These are phyloP conservation scores for Eucalyptus brandiana DNA, from an alignment of 345 rosid species.

Conservation along the genomic window DNA sequence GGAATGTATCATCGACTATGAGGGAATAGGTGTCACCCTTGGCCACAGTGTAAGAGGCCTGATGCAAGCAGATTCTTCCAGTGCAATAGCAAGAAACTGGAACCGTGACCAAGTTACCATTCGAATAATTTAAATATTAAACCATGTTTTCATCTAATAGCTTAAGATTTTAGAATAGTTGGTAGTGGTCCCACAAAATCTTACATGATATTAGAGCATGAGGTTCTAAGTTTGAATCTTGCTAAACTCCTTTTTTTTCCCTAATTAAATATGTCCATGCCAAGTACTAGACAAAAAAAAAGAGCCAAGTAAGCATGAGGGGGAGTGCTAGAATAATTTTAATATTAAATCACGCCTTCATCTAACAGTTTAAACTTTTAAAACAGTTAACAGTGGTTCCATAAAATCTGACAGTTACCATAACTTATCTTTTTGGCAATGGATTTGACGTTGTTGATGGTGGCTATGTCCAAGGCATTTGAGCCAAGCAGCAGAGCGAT, in stretches of 20 bases:
- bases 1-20: not conserved
- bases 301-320: too few relatives aligned
- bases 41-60: not conserved
- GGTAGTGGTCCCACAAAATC: too few relatives aligned
- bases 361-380: too few relatives aligned
- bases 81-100: conserved; percentile 16
- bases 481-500: conserved; percentile 9
- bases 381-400: rapidly evolving
- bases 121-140: too few relatives aligned
- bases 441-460: not conserved
- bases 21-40: not conserved
- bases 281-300: rapidly evolving
- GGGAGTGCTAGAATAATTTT: too few relatives aligned
- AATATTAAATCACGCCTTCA: rapidly evolving
- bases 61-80: conserved; percentile 1
- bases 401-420: not conserved
- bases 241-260: too few relatives aligned
- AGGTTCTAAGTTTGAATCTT: too few relatives aligned
- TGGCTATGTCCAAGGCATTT: not conserved
- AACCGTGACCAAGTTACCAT: not conserved
- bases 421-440: not conserved
- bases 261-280: too few relatives aligned
- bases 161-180: too few relatives aligned
- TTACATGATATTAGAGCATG: too few relatives aligned
- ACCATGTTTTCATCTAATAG: too few relatives aligned